Base-by-base conservation (phyloP, 2,329 filamentous ascomycete genomes). In the Aspergillus texensis region DNA sequence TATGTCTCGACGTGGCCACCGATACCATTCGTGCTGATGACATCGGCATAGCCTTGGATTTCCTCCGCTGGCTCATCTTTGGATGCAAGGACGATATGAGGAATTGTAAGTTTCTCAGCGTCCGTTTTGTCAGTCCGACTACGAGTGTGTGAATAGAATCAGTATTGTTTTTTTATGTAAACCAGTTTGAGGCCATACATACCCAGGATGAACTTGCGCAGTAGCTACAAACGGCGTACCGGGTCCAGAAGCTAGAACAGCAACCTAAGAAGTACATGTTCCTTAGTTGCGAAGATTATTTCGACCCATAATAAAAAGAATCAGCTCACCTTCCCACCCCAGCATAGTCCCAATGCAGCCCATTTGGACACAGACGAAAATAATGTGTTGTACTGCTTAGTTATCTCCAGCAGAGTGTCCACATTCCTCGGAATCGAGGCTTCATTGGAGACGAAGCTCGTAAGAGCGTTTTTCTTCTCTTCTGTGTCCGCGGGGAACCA, bases 301-400 rank as follows among this genome's bases (percentile, higher is more conserved):
- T 24, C 21, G 21, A 24, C 21, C 21, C 21, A 2, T 2, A 24
- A 24, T 24, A 24, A 24, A 24, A 24, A 19, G 1, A 36, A 34
- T 6, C 1, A 16, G 24, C 84, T 83, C 10, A 90, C 85, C 79
- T 92, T 92, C 68, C 88, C 89, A 67, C 89, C 89, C 89, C 88
- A 92, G 81, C 90, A 92, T 76, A 84, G 86, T 77, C 89, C 89
- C 50, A 89, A 68, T 57, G 87, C 79, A n/a, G 79, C 88, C 82
- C 86, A 88, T 58, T 83, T 85, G 72, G 84, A 82, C 67, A 91
- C 82, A 26, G 77, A 76, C 0, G 86, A 81, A 73, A 86, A 84
- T 71, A 83, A 81, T 4, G 78, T 80, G 71, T 83, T 78, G 45
- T 86, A 78, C 19, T 84, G 83, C 68, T 84, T 65, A 2, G 80